These are phyloP conservation scores for Hsuehochloa calcarea DNA, from an alignment of 176 grass and related monocot species.

Conservation along the genomic window DNA sequence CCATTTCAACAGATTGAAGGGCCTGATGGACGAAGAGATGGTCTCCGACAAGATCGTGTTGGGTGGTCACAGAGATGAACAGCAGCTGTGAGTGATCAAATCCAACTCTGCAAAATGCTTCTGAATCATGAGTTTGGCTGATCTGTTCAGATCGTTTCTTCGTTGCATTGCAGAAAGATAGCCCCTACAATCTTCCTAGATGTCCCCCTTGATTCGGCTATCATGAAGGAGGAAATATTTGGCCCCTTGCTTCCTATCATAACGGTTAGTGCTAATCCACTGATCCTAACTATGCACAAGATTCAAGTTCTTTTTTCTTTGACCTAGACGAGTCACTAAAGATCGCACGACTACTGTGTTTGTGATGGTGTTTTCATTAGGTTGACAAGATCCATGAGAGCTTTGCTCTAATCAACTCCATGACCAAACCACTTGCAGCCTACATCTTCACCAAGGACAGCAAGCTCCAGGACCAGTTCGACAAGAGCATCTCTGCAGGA, in stretches of 20 bases:
- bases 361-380: background rate
- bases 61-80: constrained; percentile 61
- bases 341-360: background rate
- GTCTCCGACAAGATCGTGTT: constrained; percentile 61
- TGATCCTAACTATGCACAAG: background rate
- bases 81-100: constrained; percentile 42
- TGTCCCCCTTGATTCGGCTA: constrained; percentile 50
- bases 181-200: constrained; percentile 66
- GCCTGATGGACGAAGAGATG: constrained; percentile 57
- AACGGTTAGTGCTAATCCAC: constrained; percentile 41
- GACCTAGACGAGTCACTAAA: background rate
- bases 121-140: background rate
- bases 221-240: constrained; percentile 90
- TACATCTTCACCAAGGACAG: constrained; percentile 79
- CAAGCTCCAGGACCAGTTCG: constrained; percentile 56
- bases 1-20: constrained; percentile 57
- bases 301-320: background rate
- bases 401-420: constrained; percentile 65
- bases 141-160: background rate
- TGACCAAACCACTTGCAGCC: constrained; percentile 73
- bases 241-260: constrained; percentile 75
- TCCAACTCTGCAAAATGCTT: background rate
- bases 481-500: constrained; percentile 54
- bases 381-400: constrained; percentile 76
- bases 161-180: constrained; percentile 47